Evolutionary conservation across 2,329 filamentous ascomycete species (phyloP), one percentile per base, ranked within the genome.

Genomic region (Sporothrix globosa): DNA sequence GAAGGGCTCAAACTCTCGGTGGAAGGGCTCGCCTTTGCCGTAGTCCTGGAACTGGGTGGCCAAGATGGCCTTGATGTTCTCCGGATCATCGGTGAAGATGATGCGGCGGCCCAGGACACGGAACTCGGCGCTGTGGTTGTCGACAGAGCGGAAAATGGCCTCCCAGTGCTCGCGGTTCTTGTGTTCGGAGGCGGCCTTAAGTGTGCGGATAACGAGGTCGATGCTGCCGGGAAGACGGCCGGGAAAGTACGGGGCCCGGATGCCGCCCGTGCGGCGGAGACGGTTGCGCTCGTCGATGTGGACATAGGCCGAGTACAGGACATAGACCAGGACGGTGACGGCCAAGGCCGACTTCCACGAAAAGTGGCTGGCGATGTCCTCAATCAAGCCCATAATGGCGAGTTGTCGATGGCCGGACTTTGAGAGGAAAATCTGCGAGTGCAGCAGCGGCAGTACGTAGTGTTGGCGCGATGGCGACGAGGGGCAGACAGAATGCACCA

Each of bases 31-130:
- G 7, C 93, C 93, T 78, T 97, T 93, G 75, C 93, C 94, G 77
- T 90, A 97, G 77, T 97, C 92, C 53, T 81, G 81, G 77, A 97
- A 97, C 77, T 97, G 92, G 1, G 90, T 91, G 0, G 93, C 92
- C n/a, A 97, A 83, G 27, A 97, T 85, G 6, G 94, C 92, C 79
- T 97, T 97, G 82, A 97, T 91, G 77, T 97, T 97, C 76, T 96
- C 92, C 0, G 91, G 91, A 74, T 97, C 93, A 5, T 87, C 87
- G 0, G 94, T 97, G 76, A 96, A 85, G 71, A 96, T 79, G 27
- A 90, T 79, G n/a, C 91, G 87, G 63, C 81, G 78, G 63, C 85
- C 84, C 1, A 87, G 75, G 7, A 88, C 75, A 1, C 83, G 83
- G 13, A 81, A 78, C 79, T 95, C 91, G 52, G 85, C 80, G 0